Evolutionary conservation across 257 asterid species (phyloP).

Genomic region (Voacanga thouarsii): DNA sequence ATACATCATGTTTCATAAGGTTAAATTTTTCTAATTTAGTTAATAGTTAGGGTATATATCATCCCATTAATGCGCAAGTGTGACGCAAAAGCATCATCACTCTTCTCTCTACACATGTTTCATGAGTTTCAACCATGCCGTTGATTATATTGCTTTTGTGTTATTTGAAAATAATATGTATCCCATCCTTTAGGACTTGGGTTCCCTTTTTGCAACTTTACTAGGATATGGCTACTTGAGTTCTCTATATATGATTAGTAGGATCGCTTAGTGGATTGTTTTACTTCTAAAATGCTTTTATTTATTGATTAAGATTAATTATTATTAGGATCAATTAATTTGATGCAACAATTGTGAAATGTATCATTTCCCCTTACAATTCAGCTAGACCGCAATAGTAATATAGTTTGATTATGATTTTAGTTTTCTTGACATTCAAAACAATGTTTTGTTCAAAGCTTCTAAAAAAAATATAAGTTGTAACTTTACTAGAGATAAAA

Average conservation of each 20-base stretch:
- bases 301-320: too few species aligned
- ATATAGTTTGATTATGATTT: too few species aligned
- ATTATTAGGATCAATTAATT: too few species aligned
- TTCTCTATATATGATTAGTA: too few species aligned
- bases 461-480: too few species aligned
- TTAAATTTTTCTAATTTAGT: neutral
- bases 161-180: neutral
- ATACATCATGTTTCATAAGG: neutral
- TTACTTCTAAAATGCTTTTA: neutral
- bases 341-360: too few species aligned
- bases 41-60: neutral
- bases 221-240: neutral
- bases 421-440: too few species aligned
- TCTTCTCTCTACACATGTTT: neutral
- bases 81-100: slow-evolving; percentile 11
- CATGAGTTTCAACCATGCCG: neutral
- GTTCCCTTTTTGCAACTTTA: neutral
- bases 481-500: too few species aligned
- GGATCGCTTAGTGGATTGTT: neutral
- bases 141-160: neutral
- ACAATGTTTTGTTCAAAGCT: too few species aligned
- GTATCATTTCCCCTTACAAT: too few species aligned
- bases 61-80: slow-evolving; percentile 11
- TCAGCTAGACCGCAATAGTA: too few species aligned
- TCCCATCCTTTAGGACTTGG: neutral